Evolutionary conservation across 2,329 filamentous ascomycete genomes (phyloP).

Genomic region (Catunica adiposa): DNA sequence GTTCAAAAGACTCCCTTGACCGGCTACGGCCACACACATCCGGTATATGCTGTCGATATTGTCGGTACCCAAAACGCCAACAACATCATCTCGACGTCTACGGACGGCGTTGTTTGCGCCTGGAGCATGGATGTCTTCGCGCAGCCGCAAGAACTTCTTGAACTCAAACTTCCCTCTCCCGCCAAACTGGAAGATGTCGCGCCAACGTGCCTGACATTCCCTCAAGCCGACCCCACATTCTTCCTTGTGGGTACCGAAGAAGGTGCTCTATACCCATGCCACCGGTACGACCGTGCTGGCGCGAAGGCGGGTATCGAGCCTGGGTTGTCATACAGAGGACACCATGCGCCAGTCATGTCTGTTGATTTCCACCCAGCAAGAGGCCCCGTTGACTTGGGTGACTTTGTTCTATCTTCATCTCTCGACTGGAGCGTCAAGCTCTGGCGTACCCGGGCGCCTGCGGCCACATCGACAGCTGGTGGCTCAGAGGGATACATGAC

Average conservation of each 20-base stretch:
- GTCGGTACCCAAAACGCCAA: constrained; percentile 97
- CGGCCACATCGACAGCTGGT: constrained; percentile 45
- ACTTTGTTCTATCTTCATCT: constrained; percentile 79
- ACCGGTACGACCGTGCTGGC: constrained; percentile 90
- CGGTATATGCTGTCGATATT: constrained; percentile 87
- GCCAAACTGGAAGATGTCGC: constrained; percentile 79
- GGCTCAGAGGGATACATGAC: constrained; percentile 36
- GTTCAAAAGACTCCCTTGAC: constrained; percentile 94
- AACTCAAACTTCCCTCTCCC: constrained; percentile 69
- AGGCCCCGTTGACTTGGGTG: constrained; percentile 84
- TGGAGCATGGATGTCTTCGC: constrained; percentile 98
- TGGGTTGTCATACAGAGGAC: constrained; percentile 73
- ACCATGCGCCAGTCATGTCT: constrained; percentile 88
- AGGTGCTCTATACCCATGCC: constrained; percentile 88
- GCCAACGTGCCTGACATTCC: constrained; percentile 88
- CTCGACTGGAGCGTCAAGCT: constrained; percentile 96
- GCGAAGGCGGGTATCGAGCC: constrained; percentile 91
- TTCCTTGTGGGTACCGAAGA: constrained; percentile 96
- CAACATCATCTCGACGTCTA: constrained; percentile 94
- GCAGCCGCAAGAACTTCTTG: constrained; percentile 85
- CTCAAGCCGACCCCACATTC: constrained; percentile 86
- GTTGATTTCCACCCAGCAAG: constrained; percentile 88
- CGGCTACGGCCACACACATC: constrained; percentile 87
- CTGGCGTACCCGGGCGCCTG: constrained; percentile 80
- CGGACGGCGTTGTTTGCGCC: constrained; percentile 87